These are phyloP conservation scores for Exophiala phaeomuriformis DNA, from an alignment of 2,329 filamentous ascomycete species.

Conservation along the genomic window DNA sequence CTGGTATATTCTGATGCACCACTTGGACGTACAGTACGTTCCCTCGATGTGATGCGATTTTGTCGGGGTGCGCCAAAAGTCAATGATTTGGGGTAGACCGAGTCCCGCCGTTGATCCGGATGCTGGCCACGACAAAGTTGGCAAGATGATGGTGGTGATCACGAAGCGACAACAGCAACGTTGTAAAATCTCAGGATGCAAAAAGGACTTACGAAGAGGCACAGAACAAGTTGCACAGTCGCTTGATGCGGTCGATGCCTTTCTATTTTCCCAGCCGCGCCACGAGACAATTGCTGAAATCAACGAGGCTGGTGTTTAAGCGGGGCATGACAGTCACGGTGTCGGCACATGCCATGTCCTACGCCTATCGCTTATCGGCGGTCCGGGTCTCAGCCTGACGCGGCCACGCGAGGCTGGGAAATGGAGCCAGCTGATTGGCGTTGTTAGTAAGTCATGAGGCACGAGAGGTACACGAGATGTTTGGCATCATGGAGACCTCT, in stretches of 20 bases:
- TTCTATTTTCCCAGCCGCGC: conserved; percentile 7
- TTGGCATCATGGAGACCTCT: too few species aligned
- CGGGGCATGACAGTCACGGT: neutral
- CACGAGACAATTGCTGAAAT: conserved; percentile 3
- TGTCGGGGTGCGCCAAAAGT: too few species aligned
- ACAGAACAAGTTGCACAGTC: neutral
- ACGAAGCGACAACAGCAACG: neutral
- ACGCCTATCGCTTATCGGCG: neutral
- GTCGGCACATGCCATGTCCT: neutral
- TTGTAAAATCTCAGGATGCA: neutral
- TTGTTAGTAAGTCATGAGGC: too few species aligned
- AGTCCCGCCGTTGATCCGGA: too few species aligned
- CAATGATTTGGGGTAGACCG: too few species aligned
- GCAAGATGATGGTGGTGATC: neutral
- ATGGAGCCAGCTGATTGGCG: neutral
- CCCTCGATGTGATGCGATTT: too few species aligned
- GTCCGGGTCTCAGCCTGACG: neutral
- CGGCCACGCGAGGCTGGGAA: conserved; percentile 12
- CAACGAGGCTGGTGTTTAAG: conserved; percentile 8
- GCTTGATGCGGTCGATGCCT: conserved; percentile 1
- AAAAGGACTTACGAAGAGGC: neutral
- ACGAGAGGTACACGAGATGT: too few species aligned
- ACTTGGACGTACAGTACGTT: too few species aligned
- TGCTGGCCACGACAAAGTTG: too few species aligned
- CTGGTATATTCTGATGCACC: too few species aligned